Evolutionary conservation across 768 basidiomycete genomes (phyloP).

Genomic region (Mycena amicta): DNA sequence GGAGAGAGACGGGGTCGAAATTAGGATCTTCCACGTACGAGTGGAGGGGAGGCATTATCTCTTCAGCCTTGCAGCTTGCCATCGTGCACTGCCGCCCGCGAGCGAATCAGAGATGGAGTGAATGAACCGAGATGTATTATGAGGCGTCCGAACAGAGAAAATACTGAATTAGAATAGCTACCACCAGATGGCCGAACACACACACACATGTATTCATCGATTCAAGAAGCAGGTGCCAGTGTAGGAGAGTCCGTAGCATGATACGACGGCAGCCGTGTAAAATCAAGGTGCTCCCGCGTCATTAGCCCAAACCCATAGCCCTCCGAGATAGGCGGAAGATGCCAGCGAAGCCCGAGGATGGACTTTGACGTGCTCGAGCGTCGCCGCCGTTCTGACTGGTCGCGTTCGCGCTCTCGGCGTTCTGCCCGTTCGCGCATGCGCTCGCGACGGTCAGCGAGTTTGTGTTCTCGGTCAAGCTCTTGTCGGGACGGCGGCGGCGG

Average conservation of each 20-base stretch:
- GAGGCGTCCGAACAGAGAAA: too few relatives aligned
- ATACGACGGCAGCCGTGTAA: not conserved
- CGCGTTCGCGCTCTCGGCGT: not conserved
- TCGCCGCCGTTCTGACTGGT: not conserved
- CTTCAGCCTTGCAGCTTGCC: too few relatives aligned
- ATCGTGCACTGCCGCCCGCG: too few relatives aligned
- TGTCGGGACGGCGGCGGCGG: too few relatives aligned
- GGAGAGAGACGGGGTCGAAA: too few relatives aligned
- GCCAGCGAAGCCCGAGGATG: not conserved
- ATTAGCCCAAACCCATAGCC: conserved; percentile 14
- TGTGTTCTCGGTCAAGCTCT: not conserved
- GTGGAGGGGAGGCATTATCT: too few relatives aligned
- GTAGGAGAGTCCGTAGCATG: not conserved
- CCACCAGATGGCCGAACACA: too few relatives aligned
- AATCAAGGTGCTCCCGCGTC: conserved; percentile 4
- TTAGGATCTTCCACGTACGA: too few relatives aligned
- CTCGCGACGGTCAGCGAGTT: not conserved
- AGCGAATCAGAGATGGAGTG: too few relatives aligned
- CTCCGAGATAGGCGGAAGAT: conserved; percentile 14
- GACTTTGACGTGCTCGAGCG: conserved; percentile 11
- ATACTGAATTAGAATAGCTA: too few relatives aligned
- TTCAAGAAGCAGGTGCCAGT: not conserved
- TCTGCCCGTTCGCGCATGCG: not conserved
- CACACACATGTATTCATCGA: not conserved
- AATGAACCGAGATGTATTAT: too few relatives aligned